A percentile compares a stretch with the other conserved stretches of the same genome.
These are phyloP conservation scores for Penicillium sp. DNA, from an alignment of 2,329 filamentous ascomycete species.

Conservation along the genomic window DNA sequence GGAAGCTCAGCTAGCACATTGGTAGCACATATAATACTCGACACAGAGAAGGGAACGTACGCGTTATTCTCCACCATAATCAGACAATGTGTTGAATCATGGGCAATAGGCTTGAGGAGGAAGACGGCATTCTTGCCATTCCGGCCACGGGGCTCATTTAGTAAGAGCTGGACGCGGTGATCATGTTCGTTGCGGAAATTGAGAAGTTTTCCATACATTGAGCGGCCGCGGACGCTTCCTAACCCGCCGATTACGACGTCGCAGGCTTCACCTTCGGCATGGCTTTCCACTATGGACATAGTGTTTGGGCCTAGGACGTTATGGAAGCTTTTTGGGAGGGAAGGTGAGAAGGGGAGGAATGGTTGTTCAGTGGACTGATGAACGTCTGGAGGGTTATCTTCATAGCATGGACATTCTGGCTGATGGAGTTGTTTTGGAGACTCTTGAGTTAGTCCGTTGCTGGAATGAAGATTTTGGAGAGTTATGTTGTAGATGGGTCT, in stretches of 20 bases:
- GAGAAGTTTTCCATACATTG: background rate
- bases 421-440: background rate
- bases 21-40: background rate
- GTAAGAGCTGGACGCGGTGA: background rate
- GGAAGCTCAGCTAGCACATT: conserved; percentile 1
- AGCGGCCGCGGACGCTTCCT: background rate
- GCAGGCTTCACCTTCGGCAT: conserved; percentile 3
- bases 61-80: conserved; percentile 1
- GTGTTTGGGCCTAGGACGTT: background rate
- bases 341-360: background rate
- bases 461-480: no score
- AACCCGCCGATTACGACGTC: conserved; percentile 4
- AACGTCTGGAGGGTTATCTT: background rate
- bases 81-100: background rate
- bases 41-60: conserved; percentile 5
- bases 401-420: background rate
- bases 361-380: background rate
- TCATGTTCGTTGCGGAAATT: background rate
- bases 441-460: background rate
- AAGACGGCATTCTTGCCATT: conserved; percentile 1
- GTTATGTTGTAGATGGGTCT: background rate
- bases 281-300: conserved; percentile 1
- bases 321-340: background rate
- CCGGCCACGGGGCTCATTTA: conserved; percentile 5
- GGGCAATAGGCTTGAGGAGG: background rate